Base-by-base conservation (phyloP, 2,329 filamentous ascomycete genomes). In the Cladosporium sp. region DNA sequence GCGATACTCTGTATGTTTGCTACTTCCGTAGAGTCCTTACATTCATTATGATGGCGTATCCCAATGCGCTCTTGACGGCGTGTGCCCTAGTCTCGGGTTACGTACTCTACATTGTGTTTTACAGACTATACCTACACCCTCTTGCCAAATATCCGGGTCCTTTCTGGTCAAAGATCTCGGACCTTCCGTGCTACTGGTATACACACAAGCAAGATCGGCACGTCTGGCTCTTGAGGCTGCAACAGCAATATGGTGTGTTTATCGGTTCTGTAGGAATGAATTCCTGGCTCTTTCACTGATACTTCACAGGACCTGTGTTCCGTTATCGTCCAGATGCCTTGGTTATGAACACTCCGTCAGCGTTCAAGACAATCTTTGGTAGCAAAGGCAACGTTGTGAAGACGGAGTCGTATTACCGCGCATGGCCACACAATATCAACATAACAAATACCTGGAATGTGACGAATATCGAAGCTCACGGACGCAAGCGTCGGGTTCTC, bases 241-340 rank as follows among this genome's bases (percentile, higher is more conserved):
- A 64, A 37, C 59, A 64, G 50, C 47, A 62, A 57, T 62, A 64
- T 43, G 62, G 62, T 62, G 25, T 9, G 43, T 28, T 19, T 6
- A 17, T 1, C 3, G 12, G 2, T 1, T 14, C 15, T 2, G 22
- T 3, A 30, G 15, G 1, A 47, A 34, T 34, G 30, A 8, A 3
- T 11, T 12, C 8, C 30, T 9, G 9, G 30, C 15, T 17, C 14
- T 19, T 2, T 28, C 28, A 40, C 14, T 20, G 7, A 47, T 30
- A 1, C 22, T 4, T 14, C 39, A 9, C 8, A 65, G 61, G 63
- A 30, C 43, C 59, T 7, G 61, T 62, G 1, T 65, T 65, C 52
- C 60, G 63, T 19, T 65, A 65, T 37, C 60, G 61, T 9, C 63
- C 63, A 7, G 59, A 65, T 50, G 63, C 60, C 5, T 59, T 65